Conservation (phyloP, 2,329 filamentous ascomycete genomes). For the Trichoderma cornu-damae region DNA sequence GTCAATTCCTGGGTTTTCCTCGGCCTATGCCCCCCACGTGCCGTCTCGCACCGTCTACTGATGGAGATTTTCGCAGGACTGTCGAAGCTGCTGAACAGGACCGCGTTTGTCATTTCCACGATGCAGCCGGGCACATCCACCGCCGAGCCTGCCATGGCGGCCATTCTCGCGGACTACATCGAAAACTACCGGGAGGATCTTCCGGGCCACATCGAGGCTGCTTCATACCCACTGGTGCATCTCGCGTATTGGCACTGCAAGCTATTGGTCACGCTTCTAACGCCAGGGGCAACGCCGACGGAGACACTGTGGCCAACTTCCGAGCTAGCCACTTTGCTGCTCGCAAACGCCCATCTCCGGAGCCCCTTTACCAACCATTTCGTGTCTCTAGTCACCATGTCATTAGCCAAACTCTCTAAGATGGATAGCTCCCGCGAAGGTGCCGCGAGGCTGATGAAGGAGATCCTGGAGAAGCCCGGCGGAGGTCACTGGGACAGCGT, state of each 20-base stretch:
- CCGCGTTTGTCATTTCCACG: slow-evolving; percentile 36
- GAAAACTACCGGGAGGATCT: slow-evolving; percentile 63
- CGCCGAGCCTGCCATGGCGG: slow-evolving; percentile 32
- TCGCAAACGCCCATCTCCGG: slow-evolving; percentile 48
- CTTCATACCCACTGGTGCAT: slow-evolving; percentile 53
- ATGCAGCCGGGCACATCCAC: slow-evolving; percentile 34
- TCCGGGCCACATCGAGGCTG: slow-evolving; percentile 50
- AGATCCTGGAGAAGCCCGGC: slow-evolving; percentile 51
- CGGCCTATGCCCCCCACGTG: too few species aligned
- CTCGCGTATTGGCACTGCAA: slow-evolving; percentile 67
- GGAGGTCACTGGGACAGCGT: slow-evolving; percentile 54
- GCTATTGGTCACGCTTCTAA: slow-evolving; percentile 58
- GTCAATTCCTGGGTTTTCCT: slow-evolving; percentile 39
- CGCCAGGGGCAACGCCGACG: slow-evolving; percentile 48
- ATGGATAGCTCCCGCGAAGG: slow-evolving; percentile 53
- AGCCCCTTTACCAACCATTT: slow-evolving; percentile 66
- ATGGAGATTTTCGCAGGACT: slow-evolving; percentile 38
- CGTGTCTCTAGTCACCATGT: slow-evolving; percentile 53
- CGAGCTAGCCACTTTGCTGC: slow-evolving; percentile 55
- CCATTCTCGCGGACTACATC: slow-evolving; percentile 35
- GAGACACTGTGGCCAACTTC: slow-evolving; percentile 57
- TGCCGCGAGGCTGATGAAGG: slow-evolving; percentile 50
- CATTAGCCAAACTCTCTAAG: slow-evolving; percentile 55
- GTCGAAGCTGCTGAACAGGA: slow-evolving; percentile 49
- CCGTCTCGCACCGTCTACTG: slow-evolving; percentile 10